Evolutionary conservation across 192 early-diverging fungal genomes (phyloP), one percentile per base, ranked within the genome.

Genomic region (Fimicolochytrium jonesii): DNA sequence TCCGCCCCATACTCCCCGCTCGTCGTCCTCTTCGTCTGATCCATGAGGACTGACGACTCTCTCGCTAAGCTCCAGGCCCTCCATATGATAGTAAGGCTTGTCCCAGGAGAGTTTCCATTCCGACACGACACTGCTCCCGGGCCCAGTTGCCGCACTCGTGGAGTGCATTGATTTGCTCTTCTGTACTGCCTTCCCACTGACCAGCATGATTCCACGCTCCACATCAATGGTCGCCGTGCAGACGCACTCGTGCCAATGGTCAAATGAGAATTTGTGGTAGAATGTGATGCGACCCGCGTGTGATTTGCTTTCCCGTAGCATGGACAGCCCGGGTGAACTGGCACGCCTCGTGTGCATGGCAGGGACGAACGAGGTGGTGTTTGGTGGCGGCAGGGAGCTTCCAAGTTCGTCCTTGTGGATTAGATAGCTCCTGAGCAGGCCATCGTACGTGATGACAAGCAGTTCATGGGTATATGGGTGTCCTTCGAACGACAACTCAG

Each of bases 381-480:
- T 56, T n/a, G 57, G 67, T 9, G 72, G 43, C 20, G 72, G 47
- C 15, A 77, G 43, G 31, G 61, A 59, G 0, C 55, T 53, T 22
- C 31, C 41, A 18, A 75, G 42, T 13, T 77, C 68, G 11, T 65
- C 20, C 6, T 62, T 61, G 64, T 84, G 85, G 42, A 84, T 64
- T 30, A 84, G 64, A 56, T 82, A 84, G 44, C 77, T 79, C 44
- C 79, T 67, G 4, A 84, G 61, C 15, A 72, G 56, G 29, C 82
- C 73, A 39, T 76, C 77, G 59, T 77, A 82, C 4, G 74, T 82
- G 54, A 84, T 65, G 10, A 73, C 64, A 18, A 84, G 20, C 2
- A 84, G 62, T 51, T 82, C 77, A 46, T 84, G 77, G 17, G 75
- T 71, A 45, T 84, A 84, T 2, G 35, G 28, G 35, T 82, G 58